Percentiles rank a stretch among this genome's conserved stretches.
phyloP scores from a whole-genome alignment of 441 rosid genomes.

The Brassica hybrid region DNA sequence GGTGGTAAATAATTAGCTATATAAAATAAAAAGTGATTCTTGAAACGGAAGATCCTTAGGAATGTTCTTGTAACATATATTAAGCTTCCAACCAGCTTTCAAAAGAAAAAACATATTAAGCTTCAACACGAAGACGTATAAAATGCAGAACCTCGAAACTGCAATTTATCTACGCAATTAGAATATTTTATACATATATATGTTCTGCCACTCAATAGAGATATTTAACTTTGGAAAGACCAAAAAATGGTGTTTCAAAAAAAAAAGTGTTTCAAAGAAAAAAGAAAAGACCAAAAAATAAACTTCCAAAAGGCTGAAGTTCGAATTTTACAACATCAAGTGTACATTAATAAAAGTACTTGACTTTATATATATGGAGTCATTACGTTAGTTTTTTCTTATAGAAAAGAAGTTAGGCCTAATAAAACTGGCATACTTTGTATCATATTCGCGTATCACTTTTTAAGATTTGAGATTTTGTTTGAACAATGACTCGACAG shows the following conservation, averaged over 20 bases:
- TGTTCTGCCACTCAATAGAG: too few species aligned
- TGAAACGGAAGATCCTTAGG: conserved; percentile 41
- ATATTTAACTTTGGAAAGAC: too few species aligned
- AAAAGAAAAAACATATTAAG: neutral
- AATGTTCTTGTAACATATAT: conserved; percentile 22
- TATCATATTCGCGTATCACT: conserved; percentile 31
- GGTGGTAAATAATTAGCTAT: conserved; percentile 9
- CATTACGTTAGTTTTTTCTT: neutral
- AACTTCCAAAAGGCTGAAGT: neutral
- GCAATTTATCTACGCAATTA: conserved; percentile 5
- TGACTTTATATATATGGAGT: conserved; percentile 6
- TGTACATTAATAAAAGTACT: neutral
- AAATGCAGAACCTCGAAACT: conserved; percentile 15
- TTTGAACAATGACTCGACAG: conserved; percentile 22
- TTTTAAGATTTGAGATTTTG: conserved; percentile 36
- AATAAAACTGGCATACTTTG: conserved; percentile 10
- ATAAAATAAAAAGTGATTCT: conserved; percentile 28
- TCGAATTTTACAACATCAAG: conserved; percentile 1
- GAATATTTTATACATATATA: neutral
- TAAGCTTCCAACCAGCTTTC: too few species aligned
- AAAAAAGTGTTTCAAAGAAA: too few species aligned
- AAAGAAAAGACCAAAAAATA: conserved; percentile 1
- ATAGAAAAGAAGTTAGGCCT: neutral
- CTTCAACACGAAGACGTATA: conserved; percentile 11
- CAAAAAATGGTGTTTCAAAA: too few species aligned